Conservation (phyloP, 2,329 filamentous ascomycete species). For the Pyricularia pennisetigena region DNA sequence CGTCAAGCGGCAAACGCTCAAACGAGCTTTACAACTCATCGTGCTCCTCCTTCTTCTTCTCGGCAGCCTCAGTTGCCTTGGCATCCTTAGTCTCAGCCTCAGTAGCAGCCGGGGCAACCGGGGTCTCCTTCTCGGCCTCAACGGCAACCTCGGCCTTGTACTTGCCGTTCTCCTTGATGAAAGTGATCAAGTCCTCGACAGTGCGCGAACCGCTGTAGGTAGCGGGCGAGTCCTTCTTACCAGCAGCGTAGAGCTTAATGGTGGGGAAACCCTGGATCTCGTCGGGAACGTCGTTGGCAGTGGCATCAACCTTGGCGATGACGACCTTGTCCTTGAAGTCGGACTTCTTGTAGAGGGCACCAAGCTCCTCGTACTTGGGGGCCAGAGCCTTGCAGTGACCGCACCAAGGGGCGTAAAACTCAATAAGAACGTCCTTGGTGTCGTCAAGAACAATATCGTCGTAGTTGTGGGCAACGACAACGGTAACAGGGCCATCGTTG, state of each 20-base stretch:
- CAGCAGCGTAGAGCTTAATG: constrained; percentile 95
- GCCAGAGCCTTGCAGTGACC: constrained; percentile 99
- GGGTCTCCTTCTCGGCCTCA: constrained; percentile 43
- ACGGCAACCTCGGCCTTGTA: constrained; percentile 63
- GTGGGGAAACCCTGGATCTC: constrained; percentile 97
- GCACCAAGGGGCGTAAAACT: constrained; percentile 99
- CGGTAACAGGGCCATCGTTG: constrained; percentile 78
- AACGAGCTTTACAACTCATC: constrained; percentile 62
- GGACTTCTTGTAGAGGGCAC: constrained; percentile 62
- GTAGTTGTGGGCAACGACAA: constrained; percentile 92
- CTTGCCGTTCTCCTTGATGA: constrained; percentile 93
- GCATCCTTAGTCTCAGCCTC: constrained; percentile 30
- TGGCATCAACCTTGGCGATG: constrained; percentile 97
- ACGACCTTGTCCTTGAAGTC: constrained; percentile 76
- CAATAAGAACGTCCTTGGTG: constrained; percentile 91
- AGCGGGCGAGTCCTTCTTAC: constrained; percentile 73
- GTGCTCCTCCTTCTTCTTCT: constrained; percentile 42
- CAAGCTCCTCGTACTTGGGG: constrained; percentile 93
- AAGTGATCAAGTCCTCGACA: constrained; percentile 81
- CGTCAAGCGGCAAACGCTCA: background rate
- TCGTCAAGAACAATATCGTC: constrained; percentile 84
- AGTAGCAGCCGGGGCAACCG: constrained; percentile 38
- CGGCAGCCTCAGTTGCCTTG: constrained; percentile 30
- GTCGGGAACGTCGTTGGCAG: constrained; percentile 90
- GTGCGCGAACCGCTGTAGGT: constrained; percentile 85